Evolutionary conservation across 2,329 filamentous ascomycete species (phyloP).

Genomic region (Nothophaeocryptopus gaeumannii): DNA sequence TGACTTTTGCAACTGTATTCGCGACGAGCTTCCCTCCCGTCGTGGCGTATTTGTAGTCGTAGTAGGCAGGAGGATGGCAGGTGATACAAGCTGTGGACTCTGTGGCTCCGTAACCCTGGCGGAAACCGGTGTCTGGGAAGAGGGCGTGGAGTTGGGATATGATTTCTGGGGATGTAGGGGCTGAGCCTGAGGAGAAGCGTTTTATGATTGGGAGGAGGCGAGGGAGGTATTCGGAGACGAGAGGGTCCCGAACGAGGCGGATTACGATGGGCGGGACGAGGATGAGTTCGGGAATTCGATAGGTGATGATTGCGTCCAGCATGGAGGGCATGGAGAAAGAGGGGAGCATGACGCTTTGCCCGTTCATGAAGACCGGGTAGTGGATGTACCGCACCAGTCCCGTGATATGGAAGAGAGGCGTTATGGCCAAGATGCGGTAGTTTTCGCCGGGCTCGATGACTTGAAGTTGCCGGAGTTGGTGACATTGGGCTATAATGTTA

Average conservation of each 20-base stretch:
- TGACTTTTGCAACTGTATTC: slow-evolving; percentile 58
- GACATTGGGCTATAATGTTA: slow-evolving; percentile 58
- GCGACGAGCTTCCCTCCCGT: slow-evolving; percentile 56
- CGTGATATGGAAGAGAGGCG: slow-evolving; percentile 62
- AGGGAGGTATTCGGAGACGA: slow-evolving; percentile 55
- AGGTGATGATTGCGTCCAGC: slow-evolving; percentile 49
- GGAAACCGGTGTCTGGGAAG: slow-evolving; percentile 60
- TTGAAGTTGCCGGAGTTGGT: slow-evolving; percentile 53
- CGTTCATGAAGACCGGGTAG: slow-evolving; percentile 60
- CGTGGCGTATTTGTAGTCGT: slow-evolving; percentile 57
- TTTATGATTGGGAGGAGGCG: slow-evolving; percentile 44
- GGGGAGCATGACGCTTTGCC: slow-evolving; percentile 61
- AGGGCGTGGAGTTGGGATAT: slow-evolving; percentile 53
- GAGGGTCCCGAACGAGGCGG: slow-evolving; percentile 55
- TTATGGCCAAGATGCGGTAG: slow-evolving; percentile 52
- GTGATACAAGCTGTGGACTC: slow-evolving; percentile 64
- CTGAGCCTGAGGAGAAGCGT: slow-evolving; percentile 60
- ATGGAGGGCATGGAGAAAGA: slow-evolving; percentile 59
- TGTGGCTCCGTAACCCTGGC: slow-evolving; percentile 68
- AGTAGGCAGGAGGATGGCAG: slow-evolving; percentile 56
- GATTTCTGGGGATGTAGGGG: slow-evolving; percentile 57
- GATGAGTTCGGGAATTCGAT: slow-evolving; percentile 55
- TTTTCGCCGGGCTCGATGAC: slow-evolving; percentile 47
- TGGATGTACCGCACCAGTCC: slow-evolving; percentile 62
- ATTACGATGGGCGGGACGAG: slow-evolving; percentile 61